phyloP scores from a whole-genome alignment of 805 yeast genomes.

The Starmerella cellae region DNA sequence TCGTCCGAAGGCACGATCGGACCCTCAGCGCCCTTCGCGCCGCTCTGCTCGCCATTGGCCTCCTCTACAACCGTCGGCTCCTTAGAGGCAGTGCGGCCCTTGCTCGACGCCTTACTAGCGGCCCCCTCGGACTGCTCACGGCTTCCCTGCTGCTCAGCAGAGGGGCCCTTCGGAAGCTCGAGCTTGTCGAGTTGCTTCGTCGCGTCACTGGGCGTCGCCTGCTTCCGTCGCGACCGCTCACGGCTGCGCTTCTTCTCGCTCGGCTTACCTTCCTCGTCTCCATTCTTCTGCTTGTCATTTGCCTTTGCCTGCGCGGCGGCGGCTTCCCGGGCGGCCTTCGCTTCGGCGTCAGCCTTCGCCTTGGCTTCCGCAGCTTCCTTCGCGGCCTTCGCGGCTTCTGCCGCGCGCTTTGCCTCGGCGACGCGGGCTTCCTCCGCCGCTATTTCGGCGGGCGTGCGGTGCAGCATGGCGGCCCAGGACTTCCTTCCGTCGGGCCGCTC shows the following conservation, averaged over 20 bases:
- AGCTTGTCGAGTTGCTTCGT: conserved; percentile 10
- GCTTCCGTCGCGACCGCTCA: conserved; percentile 2
- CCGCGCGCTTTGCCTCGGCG: conserved; percentile 1
- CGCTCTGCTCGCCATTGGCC: no score
- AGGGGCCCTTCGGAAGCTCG: conserved; percentile 13
- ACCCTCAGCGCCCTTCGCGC: no score
- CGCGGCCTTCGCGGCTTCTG: background rate
- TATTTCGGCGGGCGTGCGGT: conserved; percentile 5
- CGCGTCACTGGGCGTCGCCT: conserved; percentile 9
- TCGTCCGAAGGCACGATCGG: no score
- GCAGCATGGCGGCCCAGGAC: conserved; percentile 21
- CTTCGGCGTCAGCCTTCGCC: background rate
- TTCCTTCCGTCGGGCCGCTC: conserved; percentile 15
- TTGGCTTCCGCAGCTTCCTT: background rate
- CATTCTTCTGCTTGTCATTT: background rate
- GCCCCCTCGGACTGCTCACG: background rate
- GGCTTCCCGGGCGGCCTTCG: background rate
- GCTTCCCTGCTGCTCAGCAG: conserved; percentile 6
- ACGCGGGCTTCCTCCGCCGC: conserved; percentile 4
- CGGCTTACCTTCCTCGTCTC: background rate
- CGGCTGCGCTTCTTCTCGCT: conserved; percentile 4
- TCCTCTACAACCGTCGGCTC: no score
- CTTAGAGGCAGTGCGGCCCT: background rate
- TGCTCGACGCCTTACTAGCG: background rate
- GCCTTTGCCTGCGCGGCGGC: background rate